phyloP scores from a whole-genome alignment of 768 basidiomycete species.

The Rubroboletus satanas region DNA sequence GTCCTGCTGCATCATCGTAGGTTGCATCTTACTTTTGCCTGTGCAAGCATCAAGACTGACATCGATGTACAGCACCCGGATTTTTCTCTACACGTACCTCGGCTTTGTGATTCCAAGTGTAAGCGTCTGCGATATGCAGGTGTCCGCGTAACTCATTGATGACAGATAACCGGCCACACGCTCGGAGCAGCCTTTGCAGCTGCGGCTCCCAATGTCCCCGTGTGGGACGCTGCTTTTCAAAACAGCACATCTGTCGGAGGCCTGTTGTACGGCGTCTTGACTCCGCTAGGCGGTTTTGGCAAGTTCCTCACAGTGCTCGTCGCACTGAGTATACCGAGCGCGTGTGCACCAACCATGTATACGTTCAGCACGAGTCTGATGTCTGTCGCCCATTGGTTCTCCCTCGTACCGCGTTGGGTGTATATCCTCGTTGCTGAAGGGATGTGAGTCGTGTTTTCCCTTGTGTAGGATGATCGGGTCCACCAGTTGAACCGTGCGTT shows the following conservation, averaged over 20 bases:
- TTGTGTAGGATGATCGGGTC: neutral
- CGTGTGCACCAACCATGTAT: slow-evolving; percentile 59
- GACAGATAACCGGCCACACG: slow-evolving; percentile 37
- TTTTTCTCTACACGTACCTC: slow-evolving; percentile 45
- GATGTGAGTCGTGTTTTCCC: slow-evolving; percentile 32
- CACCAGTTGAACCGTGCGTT: neutral
- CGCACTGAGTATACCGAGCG: slow-evolving; percentile 51
- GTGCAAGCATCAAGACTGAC: neutral
- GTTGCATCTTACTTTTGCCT: slow-evolving; percentile 4
- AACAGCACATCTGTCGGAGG: slow-evolving; percentile 44
- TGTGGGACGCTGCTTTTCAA: slow-evolving; percentile 40
- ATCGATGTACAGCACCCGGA: slow-evolving; percentile 25
- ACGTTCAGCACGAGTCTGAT: slow-evolving; percentile 47
- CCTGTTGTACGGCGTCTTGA: slow-evolving; percentile 37
- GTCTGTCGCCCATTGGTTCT: slow-evolving; percentile 33
- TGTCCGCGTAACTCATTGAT: neutral
- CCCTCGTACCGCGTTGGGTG: slow-evolving; percentile 43
- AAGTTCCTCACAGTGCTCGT: slow-evolving; percentile 48
- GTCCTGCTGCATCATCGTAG: slow-evolving; percentile 57
- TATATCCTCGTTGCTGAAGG: slow-evolving; percentile 43
- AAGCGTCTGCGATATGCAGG: slow-evolving; percentile 14
- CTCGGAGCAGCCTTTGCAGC: slow-evolving; percentile 47
- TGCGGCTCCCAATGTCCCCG: slow-evolving; percentile 35
- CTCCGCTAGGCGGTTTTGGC: slow-evolving; percentile 41
- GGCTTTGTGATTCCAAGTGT: slow-evolving; percentile 43